Base-by-base conservation (phyloP, 345 rosid species). In the Eucalyptus curtisii region DNA sequence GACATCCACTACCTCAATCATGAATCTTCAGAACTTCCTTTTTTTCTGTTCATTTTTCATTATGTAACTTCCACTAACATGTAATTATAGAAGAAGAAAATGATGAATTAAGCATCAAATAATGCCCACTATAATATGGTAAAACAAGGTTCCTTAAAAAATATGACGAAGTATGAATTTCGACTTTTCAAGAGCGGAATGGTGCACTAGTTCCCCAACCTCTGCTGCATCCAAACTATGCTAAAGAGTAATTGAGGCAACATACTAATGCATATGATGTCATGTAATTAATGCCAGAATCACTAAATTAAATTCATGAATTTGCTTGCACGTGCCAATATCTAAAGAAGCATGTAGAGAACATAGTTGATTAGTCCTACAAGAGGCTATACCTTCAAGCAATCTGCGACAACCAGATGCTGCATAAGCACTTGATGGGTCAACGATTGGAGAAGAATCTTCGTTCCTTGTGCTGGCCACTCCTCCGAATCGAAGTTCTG, bases 371-470 rank as follows among this genome's bases (percentile, higher is more conserved):
- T 31, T 86, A 49, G 59, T 76, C 37, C 40, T 86, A 45, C 15
- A 25, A 86, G n/a, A 49, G 44, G 61, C 45, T 50, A 59, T 89
- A 93, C 93, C 95, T 92, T 87, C 49, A 40, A 87, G 88, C 86
- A 90, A 89, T 89, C 89, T 86, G 85, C 92, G 90, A 64, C 87
- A 89, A 31, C 85, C 88, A 53, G 92, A 90, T 42, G 93, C 90
- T n/a, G 91, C 89, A 80, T 57, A 88, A 40, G 92, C 84, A 61
- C 68, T 80, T 3, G 91, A 52, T 16, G 90, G 92, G 71, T 89
- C 89, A 19, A 87, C 89, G 53, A 88, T 61, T 5, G 94, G 92
- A 8, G 95, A 93, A 30, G 93, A 88, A 10, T 86, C 92, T 57
- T 90, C 89, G 6, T 90, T 90, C 86, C 87, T 89, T 17, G 59